A percentile compares a stretch with the other conserved stretches of the same genome.
Conservation (phyloP, 257 asterid genomes). For the Cordia subcordata region DNA sequence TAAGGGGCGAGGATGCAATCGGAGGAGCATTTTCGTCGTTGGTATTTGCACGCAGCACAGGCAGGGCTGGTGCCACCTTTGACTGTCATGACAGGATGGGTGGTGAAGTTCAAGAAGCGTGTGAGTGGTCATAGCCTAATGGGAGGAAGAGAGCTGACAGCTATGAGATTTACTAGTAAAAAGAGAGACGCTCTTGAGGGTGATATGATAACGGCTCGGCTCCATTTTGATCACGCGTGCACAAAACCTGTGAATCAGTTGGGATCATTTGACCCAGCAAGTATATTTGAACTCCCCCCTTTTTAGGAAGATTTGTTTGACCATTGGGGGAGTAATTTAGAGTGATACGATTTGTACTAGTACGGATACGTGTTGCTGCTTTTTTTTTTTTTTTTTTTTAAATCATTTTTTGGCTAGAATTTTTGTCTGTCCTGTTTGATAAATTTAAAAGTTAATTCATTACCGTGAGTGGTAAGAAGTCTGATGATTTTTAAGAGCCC, state of each 20-base stretch:
- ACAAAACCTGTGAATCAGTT: constrained; percentile 15
- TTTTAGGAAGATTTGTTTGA: background rate
- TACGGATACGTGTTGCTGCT: too few species aligned
- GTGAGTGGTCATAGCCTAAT: too few species aligned
- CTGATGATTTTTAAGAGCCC: too few species aligned
- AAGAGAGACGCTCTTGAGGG: background rate
- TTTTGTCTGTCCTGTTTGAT: too few species aligned
- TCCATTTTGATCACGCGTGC: background rate
- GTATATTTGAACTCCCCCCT: constrained; percentile 8
- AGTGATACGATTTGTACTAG: background rate
- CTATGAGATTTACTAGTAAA: background rate
- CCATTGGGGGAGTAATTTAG: background rate
- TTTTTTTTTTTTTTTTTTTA: too few species aligned
- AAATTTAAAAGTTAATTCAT: too few species aligned
- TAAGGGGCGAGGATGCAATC: constrained; percentile 54
- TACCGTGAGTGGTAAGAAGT: too few species aligned
- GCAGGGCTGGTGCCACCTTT: constrained; percentile 52
- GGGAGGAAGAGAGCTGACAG: too few species aligned
- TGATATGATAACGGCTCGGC: background rate
- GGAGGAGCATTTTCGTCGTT: constrained; percentile 47
- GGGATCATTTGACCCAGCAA: constrained; percentile 20
- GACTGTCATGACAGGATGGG: constrained; percentile 41
- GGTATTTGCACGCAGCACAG: constrained; percentile 78
- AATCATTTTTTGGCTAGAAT: too few species aligned
- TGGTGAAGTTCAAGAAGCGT: too few species aligned